phyloP scores from a whole-genome alignment of 2,329 filamentous ascomycete species.

The Raffaelea arxii region DNA sequence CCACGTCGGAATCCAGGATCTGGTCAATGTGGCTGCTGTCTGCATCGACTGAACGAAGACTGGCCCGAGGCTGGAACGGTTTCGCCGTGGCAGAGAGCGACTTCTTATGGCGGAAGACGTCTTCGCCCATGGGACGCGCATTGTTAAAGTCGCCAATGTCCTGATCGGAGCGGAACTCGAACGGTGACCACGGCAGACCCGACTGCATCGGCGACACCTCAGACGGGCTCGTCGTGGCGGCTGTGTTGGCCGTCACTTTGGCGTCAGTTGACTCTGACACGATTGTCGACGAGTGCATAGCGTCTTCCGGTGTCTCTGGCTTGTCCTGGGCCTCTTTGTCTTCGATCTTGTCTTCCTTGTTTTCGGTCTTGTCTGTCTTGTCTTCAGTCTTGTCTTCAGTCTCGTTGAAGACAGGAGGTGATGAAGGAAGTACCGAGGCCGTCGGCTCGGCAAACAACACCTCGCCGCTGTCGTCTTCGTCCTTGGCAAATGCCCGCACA shows the following conservation, averaged over 20 bases:
- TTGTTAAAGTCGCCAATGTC: slow-evolving; percentile 43
- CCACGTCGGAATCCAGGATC: slow-evolving; percentile 6
- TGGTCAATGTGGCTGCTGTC: slow-evolving; percentile 12
- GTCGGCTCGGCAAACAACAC: slow-evolving; percentile 59
- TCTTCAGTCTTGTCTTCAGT: background rate
- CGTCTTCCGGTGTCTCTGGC: slow-evolving; percentile 32
- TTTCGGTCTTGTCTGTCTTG: slow-evolving; percentile 16
- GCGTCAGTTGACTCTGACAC: slow-evolving; percentile 45
- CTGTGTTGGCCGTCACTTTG: slow-evolving; percentile 32
- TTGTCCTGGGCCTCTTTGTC: slow-evolving; percentile 35
- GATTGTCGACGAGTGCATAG: slow-evolving; percentile 43
- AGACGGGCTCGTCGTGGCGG: slow-evolving; percentile 37
- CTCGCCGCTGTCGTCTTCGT: slow-evolving; percentile 61
- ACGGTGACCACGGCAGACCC: slow-evolving; percentile 46
- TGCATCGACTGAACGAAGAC: slow-evolving; percentile 15
- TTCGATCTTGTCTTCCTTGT: slow-evolving; percentile 20
- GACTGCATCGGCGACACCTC: slow-evolving; percentile 41
- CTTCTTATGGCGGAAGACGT: slow-evolving; percentile 35
- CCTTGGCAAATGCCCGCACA: slow-evolving; percentile 55
- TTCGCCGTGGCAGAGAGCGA: slow-evolving; percentile 63
- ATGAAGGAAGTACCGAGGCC: too few relatives aligned
- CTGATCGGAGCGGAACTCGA: slow-evolving; percentile 44
- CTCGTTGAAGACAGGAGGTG: background rate
- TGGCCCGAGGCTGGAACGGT: slow-evolving; percentile 49
- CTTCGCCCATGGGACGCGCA: slow-evolving; percentile 38